Conservation (phyloP, 2,329 filamentous ascomycete species). For the Gnomoniopsis sp. region DNA sequence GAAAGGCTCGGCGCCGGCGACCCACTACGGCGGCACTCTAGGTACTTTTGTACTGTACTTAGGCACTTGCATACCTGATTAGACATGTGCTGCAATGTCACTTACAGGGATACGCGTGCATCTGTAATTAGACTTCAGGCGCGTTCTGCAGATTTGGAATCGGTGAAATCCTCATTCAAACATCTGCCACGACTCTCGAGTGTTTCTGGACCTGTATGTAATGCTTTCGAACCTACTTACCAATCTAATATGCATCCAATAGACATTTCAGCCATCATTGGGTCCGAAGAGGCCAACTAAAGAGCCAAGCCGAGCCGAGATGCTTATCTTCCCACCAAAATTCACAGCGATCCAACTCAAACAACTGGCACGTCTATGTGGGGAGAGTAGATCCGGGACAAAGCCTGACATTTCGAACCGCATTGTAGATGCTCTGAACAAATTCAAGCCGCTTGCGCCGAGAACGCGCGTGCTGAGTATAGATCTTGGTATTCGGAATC, state of each 20-base stretch:
- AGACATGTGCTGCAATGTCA: not conserved
- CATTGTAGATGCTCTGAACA: conserved; percentile 38
- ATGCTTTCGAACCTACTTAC: not conserved
- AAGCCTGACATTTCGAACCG: conserved; percentile 54
- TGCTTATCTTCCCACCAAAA: conserved; percentile 11
- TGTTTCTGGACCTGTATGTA: not conserved
- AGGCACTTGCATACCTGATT: too few relatives aligned
- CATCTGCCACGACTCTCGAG: too few relatives aligned
- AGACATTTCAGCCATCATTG: not conserved
- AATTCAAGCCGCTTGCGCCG: conserved; percentile 19
- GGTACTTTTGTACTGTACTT: too few relatives aligned
- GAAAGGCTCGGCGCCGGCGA: too few relatives aligned
- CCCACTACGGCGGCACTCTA: too few relatives aligned
- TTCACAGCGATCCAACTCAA: conserved; percentile 9
- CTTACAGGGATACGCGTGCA: conserved; percentile 13
- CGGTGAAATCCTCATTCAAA: not conserved
- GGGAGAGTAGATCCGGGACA: conserved; percentile 38
- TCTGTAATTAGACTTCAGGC: not conserved
- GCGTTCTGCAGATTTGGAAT: not conserved
- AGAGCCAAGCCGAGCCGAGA: not conserved
- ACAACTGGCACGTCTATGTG: conserved; percentile 11
- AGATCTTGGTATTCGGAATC: conserved; percentile 80
- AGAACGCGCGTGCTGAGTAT: conserved; percentile 65
- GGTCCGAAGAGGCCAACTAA: not conserved
- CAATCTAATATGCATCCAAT: not conserved